Evolutionary conservation across 208 protist species (phyloP), one percentile per base, ranked within the genome.

Genomic region (Chromosphaera perkinsii): DNA sequence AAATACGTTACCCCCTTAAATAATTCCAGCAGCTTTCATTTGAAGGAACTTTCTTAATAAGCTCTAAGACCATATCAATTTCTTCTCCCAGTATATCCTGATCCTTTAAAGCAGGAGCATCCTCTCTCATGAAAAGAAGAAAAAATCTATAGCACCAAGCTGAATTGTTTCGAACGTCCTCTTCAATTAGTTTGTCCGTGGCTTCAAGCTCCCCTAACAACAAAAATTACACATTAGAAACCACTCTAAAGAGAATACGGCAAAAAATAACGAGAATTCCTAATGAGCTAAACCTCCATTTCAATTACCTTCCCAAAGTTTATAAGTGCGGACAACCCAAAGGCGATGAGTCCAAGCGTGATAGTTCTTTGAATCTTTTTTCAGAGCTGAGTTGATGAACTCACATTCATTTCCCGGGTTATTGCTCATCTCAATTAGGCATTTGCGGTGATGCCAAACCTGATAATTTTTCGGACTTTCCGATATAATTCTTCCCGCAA

Each of bases 341-440:
- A 54, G 80, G 49, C 88, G 49, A 52, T 93, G 82, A 1, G 72
- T 69, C 90, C 90, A 94, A 22, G 82, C 87, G 57, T 94, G 90
- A 69, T 94, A 94, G 67, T 94, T 92, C 70, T 94, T 94, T 1
- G 71, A 51, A 52, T 93, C 89, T 0, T 86, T 63, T 3, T n/a
- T 22, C 20, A 92, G 62, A 27, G 80, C 64, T 22, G 67, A 35
- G 0, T 36, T 42, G n/a, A 71, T 63, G 67, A 89, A 87, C 14
- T 56, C 49, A 3, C 83, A 43, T 72, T 92, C 89, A 29, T 37
- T 14, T 12, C 63, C 69, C 5, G 37, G n/a, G 17, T 84, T 54
- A 20, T 69, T 37, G 0, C 73, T 51, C 1, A 66, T 51, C 32
- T 87, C 71, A 5, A 91, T 48, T 39, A 89, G 29, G 1, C 51